These are phyloP conservation scores for Aspergillus viridinutans DNA, from an alignment of 2,329 filamentous ascomycete species.

Conservation along the genomic window DNA sequence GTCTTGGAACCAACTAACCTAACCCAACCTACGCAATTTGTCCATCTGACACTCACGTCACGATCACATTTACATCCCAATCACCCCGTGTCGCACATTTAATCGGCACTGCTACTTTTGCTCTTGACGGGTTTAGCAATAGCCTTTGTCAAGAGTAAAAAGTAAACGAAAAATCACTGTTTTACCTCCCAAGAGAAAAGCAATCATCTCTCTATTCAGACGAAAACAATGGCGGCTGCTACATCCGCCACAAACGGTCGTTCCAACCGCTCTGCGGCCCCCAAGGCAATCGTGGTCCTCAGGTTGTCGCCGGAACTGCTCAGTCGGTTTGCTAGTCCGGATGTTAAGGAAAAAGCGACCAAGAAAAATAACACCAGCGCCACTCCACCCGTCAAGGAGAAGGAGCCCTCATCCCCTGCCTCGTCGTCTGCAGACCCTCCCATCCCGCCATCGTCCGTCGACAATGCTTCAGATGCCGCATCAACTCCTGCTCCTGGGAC, in stretches of 20 bases:
- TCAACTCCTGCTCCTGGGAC: conserved; percentile 39
- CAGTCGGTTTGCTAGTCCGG: conserved; percentile 30
- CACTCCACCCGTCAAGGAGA: conserved; percentile 21
- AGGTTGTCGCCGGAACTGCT: conserved; percentile 36
- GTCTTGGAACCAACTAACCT: conserved; percentile 12
- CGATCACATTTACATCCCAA: conserved; percentile 12
- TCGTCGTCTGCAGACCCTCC: conserved; percentile 32
- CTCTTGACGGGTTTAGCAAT: background rate
- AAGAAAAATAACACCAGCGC: conserved; percentile 17
- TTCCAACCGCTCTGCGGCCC: conserved; percentile 28
- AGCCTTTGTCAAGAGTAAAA: background rate
- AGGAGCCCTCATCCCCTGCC: conserved; percentile 34
- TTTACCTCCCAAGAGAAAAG: background rate
- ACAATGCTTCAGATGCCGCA: conserved; percentile 38
- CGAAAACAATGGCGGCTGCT: conserved; percentile 9
- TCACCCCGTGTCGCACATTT: background rate
- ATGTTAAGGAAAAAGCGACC: conserved; percentile 18
- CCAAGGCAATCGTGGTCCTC: conserved; percentile 35
- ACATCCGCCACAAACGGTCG: conserved; percentile 33
- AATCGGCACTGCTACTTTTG: conserved; percentile 9
- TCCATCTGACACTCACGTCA: conserved; percentile 18
- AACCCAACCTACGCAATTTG: conserved; percentile 5
- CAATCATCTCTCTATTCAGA: background rate
- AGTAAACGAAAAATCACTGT: background rate
- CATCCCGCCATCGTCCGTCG: conserved; percentile 35